phyloP scores from a whole-genome alignment of 768 basidiomycete genomes.

The Lyophyllum decastes region DNA sequence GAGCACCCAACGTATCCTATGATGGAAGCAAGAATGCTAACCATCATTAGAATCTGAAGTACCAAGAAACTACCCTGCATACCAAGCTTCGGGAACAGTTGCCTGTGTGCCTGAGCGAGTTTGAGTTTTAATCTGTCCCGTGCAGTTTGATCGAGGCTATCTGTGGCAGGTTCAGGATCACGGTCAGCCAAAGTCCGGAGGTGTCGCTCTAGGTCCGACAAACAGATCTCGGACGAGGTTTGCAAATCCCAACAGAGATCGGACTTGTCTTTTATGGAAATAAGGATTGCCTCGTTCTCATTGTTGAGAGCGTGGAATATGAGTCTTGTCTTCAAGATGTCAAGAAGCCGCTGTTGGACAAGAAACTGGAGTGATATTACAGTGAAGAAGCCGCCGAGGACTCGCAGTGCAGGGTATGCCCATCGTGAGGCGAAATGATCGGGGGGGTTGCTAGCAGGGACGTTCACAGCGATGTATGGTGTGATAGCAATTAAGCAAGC shows the following conservation, averaged over 20 bases:
- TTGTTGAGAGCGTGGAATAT: slow-evolving; percentile 1
- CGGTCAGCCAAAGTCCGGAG: not conserved
- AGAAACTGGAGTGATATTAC: slow-evolving; percentile 15
- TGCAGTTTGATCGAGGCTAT: not conserved
- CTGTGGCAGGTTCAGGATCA: not conserved
- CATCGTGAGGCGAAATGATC: slow-evolving; percentile 1
- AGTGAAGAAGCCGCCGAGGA: slow-evolving; percentile 14
- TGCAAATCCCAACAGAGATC: not conserved
- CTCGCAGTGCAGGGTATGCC: slow-evolving; percentile 14
- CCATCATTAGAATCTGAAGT: not conserved
- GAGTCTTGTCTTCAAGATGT: slow-evolving; percentile 2
- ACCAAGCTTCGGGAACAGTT: not conserved
- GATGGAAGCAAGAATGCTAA: slow-evolving; percentile 3
- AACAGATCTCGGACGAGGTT: not conserved
- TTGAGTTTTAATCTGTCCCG: not conserved
- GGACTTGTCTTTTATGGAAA: not conserved
- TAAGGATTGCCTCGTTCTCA: not conserved
- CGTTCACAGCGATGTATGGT: slow-evolving; percentile 11
- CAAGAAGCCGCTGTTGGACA: slow-evolving; percentile 9
- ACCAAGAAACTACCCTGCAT: not conserved
- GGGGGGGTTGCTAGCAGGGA: not conserved
- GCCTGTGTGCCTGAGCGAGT: not conserved
- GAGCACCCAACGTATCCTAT: slow-evolving; percentile 20
- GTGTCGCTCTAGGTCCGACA: not conserved
- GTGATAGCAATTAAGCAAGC: not conserved